Evolutionary conservation across 2,329 filamentous ascomycete species (phyloP), one percentile per base, ranked within the genome.

Genomic region (Exophiala xenobiotica): DNA sequence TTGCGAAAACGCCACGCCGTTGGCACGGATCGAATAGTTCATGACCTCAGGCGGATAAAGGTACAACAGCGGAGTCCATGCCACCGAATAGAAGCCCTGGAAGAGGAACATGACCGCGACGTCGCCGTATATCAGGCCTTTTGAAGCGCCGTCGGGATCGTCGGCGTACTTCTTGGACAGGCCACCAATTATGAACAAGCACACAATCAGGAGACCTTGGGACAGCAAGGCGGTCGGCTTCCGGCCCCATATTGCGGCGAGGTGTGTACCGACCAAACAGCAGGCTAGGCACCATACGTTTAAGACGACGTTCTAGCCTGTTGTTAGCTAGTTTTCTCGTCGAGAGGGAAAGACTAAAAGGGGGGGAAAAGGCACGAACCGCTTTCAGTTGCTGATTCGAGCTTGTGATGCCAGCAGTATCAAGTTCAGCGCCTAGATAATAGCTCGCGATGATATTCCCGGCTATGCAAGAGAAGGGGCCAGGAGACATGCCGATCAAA

Each of bases 91-190:
- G 47, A 72, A 73, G 0, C 74, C 76, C 49, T 77, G 74, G 60
- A 79, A 80, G 2, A 79, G 64, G 59, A 79, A 79, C 60, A 79
- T 77, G 11, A 73, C 64, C 0, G 74, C 74, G 0, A 78, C 72
- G 9, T 71, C 68, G 4, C 69, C 74, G 51, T 77, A 76, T 4
- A 73, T 64, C 8, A 66, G 59, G 12, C 57, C 50, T 19, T 48
- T 62, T 5, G 56, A 60, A 0, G 49, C 47, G 2, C 60, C 54
- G 8, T 67, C 42, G 16, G 50, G 44, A 31, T 43, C 16, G 14
- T 39, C 44, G 4, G 39, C 42, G 16, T 49, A 39, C n/a, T 39
- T 7, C 31, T 79, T 79, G 4, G 74, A 73, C 3, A 81, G 63
- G 1, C 68, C 75, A 1, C 78, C 77, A 1, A 70, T 68, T 2